These are phyloP conservation scores for Chlorella sp. DNA, from an alignment of 139 green algal genomes.

Conservation along the genomic window DNA sequence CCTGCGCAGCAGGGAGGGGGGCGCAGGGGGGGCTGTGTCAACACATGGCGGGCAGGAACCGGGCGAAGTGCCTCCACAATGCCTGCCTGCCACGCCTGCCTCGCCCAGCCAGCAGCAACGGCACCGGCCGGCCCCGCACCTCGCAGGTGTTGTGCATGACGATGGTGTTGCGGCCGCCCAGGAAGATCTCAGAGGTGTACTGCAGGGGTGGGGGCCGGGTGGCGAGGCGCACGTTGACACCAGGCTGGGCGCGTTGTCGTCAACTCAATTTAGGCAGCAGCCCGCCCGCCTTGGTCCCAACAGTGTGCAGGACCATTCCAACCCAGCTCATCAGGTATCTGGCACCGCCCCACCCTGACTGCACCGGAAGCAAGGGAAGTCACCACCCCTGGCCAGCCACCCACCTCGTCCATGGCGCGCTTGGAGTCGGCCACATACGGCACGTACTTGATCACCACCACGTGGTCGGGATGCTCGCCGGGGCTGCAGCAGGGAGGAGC, in stretches of 20 bases:
- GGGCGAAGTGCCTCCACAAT: background rate
- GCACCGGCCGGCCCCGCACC: background rate
- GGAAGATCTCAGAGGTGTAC: slow-evolving; percentile 97
- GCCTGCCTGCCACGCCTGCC: background rate
- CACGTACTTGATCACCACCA: slow-evolving; percentile 99
- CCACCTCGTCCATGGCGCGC: slow-evolving; percentile 95
- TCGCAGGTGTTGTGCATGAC: slow-evolving; percentile 99
- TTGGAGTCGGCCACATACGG: slow-evolving; percentile 98
- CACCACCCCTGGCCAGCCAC: too few relatives aligned
- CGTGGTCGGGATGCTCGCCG: slow-evolving; percentile 98
- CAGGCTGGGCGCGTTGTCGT: too few relatives aligned
- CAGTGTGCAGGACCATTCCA: too few relatives aligned
- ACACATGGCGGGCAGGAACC: background rate
- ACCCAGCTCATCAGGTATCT: too few relatives aligned
- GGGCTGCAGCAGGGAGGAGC: slow-evolving; percentile 16
- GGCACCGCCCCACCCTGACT: too few relatives aligned
- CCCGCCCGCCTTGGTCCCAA: too few relatives aligned
- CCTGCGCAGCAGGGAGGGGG: slow-evolving; percentile 45
- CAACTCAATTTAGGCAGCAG: too few relatives aligned
- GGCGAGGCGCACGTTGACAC: too few relatives aligned
- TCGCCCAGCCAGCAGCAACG: too few relatives aligned
- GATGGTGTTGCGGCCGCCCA: slow-evolving; percentile 97
- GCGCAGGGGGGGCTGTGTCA: background rate
- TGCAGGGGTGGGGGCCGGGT: too few relatives aligned
- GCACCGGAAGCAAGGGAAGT: too few relatives aligned